These are phyloP conservation scores for Penicillium goetzii DNA, from an alignment of 495 filamentous ascomycete species.

Conservation along the genomic window DNA sequence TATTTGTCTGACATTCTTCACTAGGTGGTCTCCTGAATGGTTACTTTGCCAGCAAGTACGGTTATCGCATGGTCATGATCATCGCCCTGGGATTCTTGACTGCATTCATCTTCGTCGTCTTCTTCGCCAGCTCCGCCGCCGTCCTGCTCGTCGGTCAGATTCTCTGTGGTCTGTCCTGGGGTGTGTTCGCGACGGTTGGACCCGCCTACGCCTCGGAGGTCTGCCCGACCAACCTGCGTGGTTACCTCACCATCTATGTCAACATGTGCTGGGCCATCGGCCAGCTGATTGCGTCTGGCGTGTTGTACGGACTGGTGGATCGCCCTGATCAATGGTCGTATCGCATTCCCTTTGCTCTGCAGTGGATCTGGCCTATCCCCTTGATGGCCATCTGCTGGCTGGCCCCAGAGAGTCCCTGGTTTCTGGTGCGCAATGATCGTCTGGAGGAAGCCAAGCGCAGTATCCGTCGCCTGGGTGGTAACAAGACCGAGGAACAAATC, in stretches of 20 bases:
- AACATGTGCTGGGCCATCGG: slow-evolving; percentile 73
- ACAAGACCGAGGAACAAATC: slow-evolving; percentile 54
- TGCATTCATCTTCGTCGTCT: slow-evolving; percentile 57
- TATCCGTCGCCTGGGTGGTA: slow-evolving; percentile 44
- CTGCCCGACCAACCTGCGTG: slow-evolving; percentile 59
- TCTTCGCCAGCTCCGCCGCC: slow-evolving; percentile 49
- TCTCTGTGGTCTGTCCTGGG: slow-evolving; percentile 54
- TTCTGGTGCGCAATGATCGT: slow-evolving; percentile 60
- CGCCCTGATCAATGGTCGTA: slow-evolving; percentile 47
- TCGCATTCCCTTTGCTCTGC: slow-evolving; percentile 61
- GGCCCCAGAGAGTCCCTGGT: slow-evolving; percentile 68
- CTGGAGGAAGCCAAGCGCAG: slow-evolving; percentile 48
- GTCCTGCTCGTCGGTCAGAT: slow-evolving; percentile 50
- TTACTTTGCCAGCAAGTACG: slow-evolving; percentile 49
- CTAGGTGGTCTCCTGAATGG: slow-evolving; percentile 44
- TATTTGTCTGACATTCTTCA: background rate
- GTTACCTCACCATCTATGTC: slow-evolving; percentile 60
- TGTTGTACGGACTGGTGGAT: slow-evolving; percentile 54
- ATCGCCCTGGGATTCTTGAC: slow-evolving; percentile 48
- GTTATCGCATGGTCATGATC: slow-evolving; percentile 49
- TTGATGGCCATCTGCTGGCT: slow-evolving; percentile 59
- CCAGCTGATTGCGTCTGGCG: slow-evolving; percentile 59
- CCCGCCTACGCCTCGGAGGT: slow-evolving; percentile 68
- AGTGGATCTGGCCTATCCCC: slow-evolving; percentile 69
- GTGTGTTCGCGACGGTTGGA: slow-evolving; percentile 58